phyloP scores from a whole-genome alignment of 176 grass and related monocot genomes.

The Ensete glaucum region DNA sequence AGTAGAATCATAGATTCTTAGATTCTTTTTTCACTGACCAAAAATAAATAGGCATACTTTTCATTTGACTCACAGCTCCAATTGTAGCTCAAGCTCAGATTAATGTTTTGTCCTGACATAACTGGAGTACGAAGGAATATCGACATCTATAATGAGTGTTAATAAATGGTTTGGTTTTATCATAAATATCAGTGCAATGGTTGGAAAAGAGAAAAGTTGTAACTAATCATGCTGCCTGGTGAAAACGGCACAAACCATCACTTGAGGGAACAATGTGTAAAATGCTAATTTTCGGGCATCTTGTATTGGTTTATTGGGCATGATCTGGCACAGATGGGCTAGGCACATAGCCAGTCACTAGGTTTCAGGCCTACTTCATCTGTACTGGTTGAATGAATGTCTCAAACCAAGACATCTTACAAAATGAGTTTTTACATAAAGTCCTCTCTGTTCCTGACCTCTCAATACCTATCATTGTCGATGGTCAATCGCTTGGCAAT shows the following conservation, averaged over 20 bases:
- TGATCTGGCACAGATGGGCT: background rate
- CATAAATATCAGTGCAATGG: background rate
- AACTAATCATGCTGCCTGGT: background rate
- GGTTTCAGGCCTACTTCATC: background rate
- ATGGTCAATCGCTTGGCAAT: no score
- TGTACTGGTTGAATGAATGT: background rate
- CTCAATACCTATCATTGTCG: no score
- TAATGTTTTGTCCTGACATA: background rate
- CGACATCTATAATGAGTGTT: no score
- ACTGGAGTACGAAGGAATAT: no score
- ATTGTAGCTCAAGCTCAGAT: constrained; percentile 4
- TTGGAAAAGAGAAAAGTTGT: background rate
- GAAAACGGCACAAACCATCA: no score
- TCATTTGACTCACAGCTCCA: background rate
- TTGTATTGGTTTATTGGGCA: background rate
- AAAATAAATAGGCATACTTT: background rate
- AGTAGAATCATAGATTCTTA: no score
- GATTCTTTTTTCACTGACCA: background rate
- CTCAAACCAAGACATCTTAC: background rate
- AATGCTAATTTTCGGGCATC: background rate
- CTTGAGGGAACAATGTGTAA: no score
- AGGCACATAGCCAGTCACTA: background rate
- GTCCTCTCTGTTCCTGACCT: no score
- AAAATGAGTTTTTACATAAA: no score
- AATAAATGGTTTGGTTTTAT: no score